Base-by-base conservation (phyloP, 768 basidiomycete genomes). In the Tylopilus felleus region DNA sequence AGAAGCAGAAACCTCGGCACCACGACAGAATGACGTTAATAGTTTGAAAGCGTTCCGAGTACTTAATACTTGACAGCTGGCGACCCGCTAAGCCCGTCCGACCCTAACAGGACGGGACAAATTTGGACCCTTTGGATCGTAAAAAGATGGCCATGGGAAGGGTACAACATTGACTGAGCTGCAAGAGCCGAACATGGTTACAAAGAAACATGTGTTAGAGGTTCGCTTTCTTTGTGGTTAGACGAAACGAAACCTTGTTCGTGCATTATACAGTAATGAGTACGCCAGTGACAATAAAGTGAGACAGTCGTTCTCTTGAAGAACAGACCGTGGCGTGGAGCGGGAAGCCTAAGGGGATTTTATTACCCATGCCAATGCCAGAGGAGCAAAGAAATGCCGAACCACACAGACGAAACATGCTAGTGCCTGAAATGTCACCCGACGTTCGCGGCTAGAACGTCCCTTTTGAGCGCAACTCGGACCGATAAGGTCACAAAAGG, bases 21-120 rank as follows among this genome's bases (percentile, higher is more conserved):
- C 10, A 43, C 16, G 23, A 29, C 19, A 31, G 35, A 29, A 58
- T 58, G 63, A 63, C 60, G 62, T 53, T n/a, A 49, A 12, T 21
- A 22, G 19, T 8, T 39, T 21, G 41, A 28, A 27, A n/a, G 5
- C 44, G 19, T 31, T 31, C 33, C 22, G 40, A 36, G 19, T 21
- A 9, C 43, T 1, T 40, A 38, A 22, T 27, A 28, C 42, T 28
- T 50, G 45, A 51, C 41, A 40, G 4, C 41, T 29, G n/a, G 29
- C 25, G 5, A 39, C 35, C 3, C 50, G 36, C 29, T 28, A 60
- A 39, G 47, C 22, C 28, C 41, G 41, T 22, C 23, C 39, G 38
- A 35, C 31, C 28, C 23, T 40, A n/a, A 13, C 19, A 35, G 33
- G 9, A n/a, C 21, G 45, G 45, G 36, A 23, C 41, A 53, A 40